Conservation (phyloP, 1,284 basidiomycete genomes). For the Papiliotrema nemorosa region DNA sequence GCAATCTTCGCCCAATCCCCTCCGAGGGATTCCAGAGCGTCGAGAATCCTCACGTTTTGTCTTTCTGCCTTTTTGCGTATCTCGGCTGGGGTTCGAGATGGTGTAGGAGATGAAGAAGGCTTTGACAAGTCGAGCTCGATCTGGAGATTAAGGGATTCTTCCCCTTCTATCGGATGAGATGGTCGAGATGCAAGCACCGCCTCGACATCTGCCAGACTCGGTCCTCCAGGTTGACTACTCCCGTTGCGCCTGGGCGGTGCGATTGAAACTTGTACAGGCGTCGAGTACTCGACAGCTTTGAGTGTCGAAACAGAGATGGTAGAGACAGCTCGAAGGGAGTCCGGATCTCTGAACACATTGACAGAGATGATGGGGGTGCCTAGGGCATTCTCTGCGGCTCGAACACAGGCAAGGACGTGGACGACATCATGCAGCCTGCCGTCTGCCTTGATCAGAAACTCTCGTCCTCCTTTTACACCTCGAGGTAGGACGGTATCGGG, state of each 20-base stretch:
- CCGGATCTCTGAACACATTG: not conserved
- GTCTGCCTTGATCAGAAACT: not conserved
- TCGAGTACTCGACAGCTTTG: not conserved
- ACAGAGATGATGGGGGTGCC: not conserved
- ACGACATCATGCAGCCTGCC: not conserved
- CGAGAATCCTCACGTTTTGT: not conserved
- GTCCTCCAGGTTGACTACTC: not conserved
- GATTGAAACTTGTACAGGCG: not conserved
- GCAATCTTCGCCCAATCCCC: not conserved
- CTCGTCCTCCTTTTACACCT: not conserved
- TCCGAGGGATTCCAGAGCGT: not conserved
- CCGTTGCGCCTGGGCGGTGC: not conserved
- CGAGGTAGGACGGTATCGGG: not conserved
- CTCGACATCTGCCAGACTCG: constrained; percentile 1
- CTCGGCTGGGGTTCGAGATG: too few species aligned
- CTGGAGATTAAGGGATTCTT: not conserved
- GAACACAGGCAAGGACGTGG: not conserved
- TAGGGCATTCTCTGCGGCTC: constrained; percentile 1
- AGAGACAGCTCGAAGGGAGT: not conserved
- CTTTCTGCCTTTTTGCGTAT: not conserved
- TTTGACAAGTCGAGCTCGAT: not conserved
- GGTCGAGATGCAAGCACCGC: not conserved
- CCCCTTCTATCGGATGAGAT: not conserved
- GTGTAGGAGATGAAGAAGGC: too few species aligned
- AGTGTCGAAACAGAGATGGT: not conserved